Evolutionary conservation across 2,329 filamentous ascomycete species (phyloP).

Genomic region (Cercospora nicotianae): DNA sequence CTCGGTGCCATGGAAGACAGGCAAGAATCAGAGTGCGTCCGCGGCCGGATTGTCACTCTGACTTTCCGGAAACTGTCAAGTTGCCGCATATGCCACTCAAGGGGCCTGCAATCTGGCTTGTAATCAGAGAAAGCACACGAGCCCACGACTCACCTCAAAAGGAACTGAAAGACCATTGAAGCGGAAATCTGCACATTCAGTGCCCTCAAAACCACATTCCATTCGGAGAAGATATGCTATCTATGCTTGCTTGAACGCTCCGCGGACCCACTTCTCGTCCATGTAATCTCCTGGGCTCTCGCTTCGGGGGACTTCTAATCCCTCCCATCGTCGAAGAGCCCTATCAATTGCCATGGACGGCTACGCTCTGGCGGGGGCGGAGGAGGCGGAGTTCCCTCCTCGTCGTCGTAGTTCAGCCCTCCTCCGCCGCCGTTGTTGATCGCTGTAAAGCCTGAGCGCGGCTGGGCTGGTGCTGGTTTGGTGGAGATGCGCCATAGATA

Average conservation of each 20-base stretch:
- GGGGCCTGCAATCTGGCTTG: background rate
- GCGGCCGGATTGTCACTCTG: background rate
- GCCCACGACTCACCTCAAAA: background rate
- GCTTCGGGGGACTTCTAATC: conserved; percentile 12
- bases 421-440: conserved; percentile 4
- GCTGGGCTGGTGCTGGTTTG: background rate
- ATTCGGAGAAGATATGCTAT: background rate
- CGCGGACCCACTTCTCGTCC: background rate
- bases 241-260: background rate
- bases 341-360: conserved; percentile 19
- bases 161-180: background rate
- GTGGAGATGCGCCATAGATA: conserved; percentile 26
- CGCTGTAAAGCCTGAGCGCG: background rate
- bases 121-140: background rate
- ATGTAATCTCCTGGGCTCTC: conserved; percentile 1
- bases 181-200: background rate
- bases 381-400: conserved; percentile 8
- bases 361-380: conserved; percentile 8
- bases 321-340: conserved; percentile 15
- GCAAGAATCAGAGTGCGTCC: background rate
- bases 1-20: background rate
- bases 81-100: background rate
- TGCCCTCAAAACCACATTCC: background rate
- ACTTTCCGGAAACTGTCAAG: background rate
- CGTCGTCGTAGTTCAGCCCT: conserved; percentile 1